Evolutionary conservation across 441 rosid species (phyloP).

Genomic region (Theobroma grandiflorum): DNA sequence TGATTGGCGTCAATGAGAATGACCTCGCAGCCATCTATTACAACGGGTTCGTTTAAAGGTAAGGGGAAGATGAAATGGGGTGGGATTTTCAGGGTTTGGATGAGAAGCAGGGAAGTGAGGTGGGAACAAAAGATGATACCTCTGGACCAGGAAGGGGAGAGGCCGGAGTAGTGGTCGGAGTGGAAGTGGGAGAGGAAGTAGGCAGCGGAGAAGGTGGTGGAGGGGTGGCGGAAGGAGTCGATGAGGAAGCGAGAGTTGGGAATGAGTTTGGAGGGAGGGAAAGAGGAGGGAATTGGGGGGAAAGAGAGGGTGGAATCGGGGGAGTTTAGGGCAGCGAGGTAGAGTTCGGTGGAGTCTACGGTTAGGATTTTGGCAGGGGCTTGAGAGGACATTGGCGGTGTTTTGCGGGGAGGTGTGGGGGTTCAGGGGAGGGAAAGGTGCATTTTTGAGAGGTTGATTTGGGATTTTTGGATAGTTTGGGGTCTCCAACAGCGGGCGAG

Average conservation of each 20-base stretch:
- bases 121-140: slow-evolving; percentile 84
- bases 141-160: slow-evolving; percentile 69
- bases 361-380: slow-evolving; percentile 36
- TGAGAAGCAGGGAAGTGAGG: slow-evolving; percentile 65
- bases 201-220: slow-evolving; percentile 52
- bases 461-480: too few relatives aligned
- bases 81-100: slow-evolving; percentile 55
- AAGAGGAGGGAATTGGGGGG: slow-evolving; percentile 41
- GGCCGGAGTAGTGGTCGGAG: slow-evolving; percentile 86
- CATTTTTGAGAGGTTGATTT: not conserved
- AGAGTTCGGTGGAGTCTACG: slow-evolving; percentile 61
- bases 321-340: slow-evolving; percentile 49
- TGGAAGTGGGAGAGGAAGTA: slow-evolving; percentile 95
- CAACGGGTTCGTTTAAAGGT: slow-evolving; percentile 46
- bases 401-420: not conserved
- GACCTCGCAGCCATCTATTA: slow-evolving; percentile 72
- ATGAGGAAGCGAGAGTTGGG: slow-evolving; percentile 79
- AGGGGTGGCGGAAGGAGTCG: slow-evolving; percentile 73
- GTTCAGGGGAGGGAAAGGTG: not conserved
- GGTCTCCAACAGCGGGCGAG: too few relatives aligned
- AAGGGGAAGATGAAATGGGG: slow-evolving; percentile 57
- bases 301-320: slow-evolving; percentile 35
- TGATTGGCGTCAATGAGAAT: slow-evolving; percentile 78
- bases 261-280: slow-evolving; percentile 66
- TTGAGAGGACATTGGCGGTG: slow-evolving; percentile 1